These are phyloP conservation scores for Parietaria judaica DNA, from an alignment of 306 rosid species.

Conservation along the genomic window DNA sequence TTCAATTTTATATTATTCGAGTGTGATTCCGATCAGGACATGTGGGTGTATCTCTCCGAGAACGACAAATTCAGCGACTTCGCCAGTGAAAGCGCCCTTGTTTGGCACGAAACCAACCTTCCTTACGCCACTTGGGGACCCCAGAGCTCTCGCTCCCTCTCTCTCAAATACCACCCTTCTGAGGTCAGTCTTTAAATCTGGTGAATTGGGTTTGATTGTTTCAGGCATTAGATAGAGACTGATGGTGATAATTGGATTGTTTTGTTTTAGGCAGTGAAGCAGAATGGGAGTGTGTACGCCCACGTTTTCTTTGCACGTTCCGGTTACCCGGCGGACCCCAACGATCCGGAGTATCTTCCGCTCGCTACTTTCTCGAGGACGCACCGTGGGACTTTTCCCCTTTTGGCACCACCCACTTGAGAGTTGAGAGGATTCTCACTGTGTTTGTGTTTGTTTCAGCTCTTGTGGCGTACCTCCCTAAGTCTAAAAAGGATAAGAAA, in stretches of 20 bases:
- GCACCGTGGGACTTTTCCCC: conserved; percentile 38
- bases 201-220: background rate
- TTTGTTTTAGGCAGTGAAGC: conserved; percentile 52
- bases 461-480: conserved; percentile 61
- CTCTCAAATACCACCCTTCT: conserved; percentile 57
- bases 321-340: conserved; percentile 82
- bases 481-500: conserved; percentile 61
- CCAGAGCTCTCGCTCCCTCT: conserved; percentile 50
- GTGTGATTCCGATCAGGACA: conserved; percentile 46
- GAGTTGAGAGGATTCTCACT: no score
- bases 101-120: conserved; percentile 88
- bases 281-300: conserved; percentile 74
- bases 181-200: conserved; percentile 37
- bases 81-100: conserved; percentile 56
- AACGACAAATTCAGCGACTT: conserved; percentile 69
- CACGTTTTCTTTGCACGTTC: conserved; percentile 89
- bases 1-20: background rate
- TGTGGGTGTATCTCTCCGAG: conserved; percentile 91
- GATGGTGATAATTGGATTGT: background rate
- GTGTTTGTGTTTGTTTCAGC: conserved; percentile 37
- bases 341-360: conserved; percentile 78
- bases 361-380: conserved; percentile 68
- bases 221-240: background rate
- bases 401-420: background rate
- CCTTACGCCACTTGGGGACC: conserved; percentile 78